A percentile compares a stretch with the other conserved stretches of the same genome.
phyloP scores from a whole-genome alignment of 768 basidiomycete species.

The Boletus reticulatus region DNA sequence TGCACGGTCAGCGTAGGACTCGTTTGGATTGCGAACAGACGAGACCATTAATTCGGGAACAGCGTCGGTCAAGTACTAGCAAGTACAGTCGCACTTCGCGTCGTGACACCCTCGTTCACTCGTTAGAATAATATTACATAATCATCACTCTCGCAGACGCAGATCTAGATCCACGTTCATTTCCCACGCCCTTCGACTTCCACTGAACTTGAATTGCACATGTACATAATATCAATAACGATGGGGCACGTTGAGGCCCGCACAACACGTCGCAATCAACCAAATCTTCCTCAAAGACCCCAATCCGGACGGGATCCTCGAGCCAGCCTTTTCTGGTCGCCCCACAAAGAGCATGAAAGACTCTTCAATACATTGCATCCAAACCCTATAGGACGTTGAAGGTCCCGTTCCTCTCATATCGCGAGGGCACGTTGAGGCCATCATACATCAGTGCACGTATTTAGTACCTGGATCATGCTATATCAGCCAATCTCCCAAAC shows the following conservation, averaged over 20 bases:
- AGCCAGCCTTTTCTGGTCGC: conserved; percentile 16
- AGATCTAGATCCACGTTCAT: conserved; percentile 14
- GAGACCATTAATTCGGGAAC: conserved; percentile 28
- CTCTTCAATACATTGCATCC: conserved; percentile 52
- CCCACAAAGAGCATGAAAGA: conserved; percentile 42
- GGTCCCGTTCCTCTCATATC: conserved; percentile 55
- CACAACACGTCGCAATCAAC: conserved; percentile 10
- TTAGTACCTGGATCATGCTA: conserved; percentile 28
- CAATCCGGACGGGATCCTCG: conserved; percentile 16
- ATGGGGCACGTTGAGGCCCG: conserved; percentile 39
- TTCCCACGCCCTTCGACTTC: conserved; percentile 3
- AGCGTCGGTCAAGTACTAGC: conserved; percentile 13
- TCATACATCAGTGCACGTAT: conserved; percentile 27
- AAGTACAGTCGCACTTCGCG: conserved; percentile 20
- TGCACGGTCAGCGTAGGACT: conserved; percentile 59
- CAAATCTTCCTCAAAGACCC: conserved; percentile 5
- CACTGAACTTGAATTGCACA: neutral
- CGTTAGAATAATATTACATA: conserved; percentile 12
- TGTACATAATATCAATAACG: neutral
- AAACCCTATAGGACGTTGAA: conserved; percentile 58
- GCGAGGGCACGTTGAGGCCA: conserved; percentile 82
- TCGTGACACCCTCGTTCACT: conserved; percentile 5
- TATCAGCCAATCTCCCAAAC: neutral
- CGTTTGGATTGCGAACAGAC: conserved; percentile 34
- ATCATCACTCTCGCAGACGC: conserved; percentile 10